phyloP scores from a whole-genome alignment of 495 filamentous ascomycete genomes.

The Niebla homalea region DNA sequence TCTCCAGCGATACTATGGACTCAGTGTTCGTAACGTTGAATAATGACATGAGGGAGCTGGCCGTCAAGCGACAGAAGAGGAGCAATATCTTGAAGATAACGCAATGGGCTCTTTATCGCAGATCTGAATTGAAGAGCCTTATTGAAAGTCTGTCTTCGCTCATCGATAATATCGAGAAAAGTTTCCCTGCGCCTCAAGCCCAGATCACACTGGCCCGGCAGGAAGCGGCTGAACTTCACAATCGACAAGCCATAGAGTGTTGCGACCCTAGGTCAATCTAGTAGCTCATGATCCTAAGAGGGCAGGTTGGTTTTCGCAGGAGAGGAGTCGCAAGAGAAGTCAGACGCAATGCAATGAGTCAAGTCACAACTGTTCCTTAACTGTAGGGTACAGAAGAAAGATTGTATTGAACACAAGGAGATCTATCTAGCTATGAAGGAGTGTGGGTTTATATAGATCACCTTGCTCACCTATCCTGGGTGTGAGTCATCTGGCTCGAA shows the following conservation, averaged over 20 bases:
- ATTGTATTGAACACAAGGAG: constrained; percentile 11
- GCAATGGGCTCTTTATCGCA: constrained; percentile 20
- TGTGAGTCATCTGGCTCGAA: too few relatives aligned
- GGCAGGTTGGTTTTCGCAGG: constrained; percentile 4
- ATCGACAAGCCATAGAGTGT: constrained; percentile 5
- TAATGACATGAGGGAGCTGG: constrained; percentile 11
- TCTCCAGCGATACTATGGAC: constrained; percentile 10
- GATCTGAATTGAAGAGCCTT: constrained; percentile 14
- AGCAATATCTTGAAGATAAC: constrained; percentile 14
- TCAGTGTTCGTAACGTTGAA: constrained; percentile 11
- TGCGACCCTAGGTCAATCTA: constrained; percentile 2
- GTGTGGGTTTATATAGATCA: not conserved
- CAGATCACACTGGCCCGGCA: constrained; percentile 7
- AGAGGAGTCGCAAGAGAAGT: constrained; percentile 1
- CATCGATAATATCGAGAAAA: constrained; percentile 16
- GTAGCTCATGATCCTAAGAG: not conserved
- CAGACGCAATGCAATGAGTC: not conserved
- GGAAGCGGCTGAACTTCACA: constrained; percentile 10
- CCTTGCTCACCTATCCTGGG: too few relatives aligned
- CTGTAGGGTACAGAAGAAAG: not conserved
- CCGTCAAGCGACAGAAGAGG: constrained; percentile 14
- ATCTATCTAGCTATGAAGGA: constrained; percentile 5
- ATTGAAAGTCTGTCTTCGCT: constrained; percentile 11
- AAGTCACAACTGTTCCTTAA: constrained; percentile 6
- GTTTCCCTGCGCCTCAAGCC: constrained; percentile 13